Base-by-base conservation (phyloP, 176 grass and related monocot species). In the Sorghum bicolor region DNA sequence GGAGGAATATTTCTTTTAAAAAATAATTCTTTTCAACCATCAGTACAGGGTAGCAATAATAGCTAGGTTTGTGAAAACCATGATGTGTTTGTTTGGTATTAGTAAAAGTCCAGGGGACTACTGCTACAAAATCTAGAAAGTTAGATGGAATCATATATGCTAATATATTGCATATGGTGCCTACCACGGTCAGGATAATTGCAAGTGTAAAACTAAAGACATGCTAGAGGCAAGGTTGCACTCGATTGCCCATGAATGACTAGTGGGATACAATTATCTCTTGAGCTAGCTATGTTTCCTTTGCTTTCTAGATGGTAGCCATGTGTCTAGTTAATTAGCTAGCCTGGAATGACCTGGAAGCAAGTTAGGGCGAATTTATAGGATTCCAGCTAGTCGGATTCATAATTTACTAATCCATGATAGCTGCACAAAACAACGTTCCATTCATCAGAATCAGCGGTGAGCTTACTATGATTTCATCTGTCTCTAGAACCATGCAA, bases 261-360 rank as follows among this genome's bases (percentile, higher is more conserved):
- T 52, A 32, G 36, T 15, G 85, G 53, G 61, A 87, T 76, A 39
- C 74, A 81, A 75, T n/a, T 87, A 64, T 82, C 71, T 45, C 45
- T 17, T 48, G 33, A 34, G 63, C 62, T 63, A 47, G 71, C 43
- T 74, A 74, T 31, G 10, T 31, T 28, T 12, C 60, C 66, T 68
- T 82, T 77, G 61, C 66, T 87, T 82, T 76, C 28, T 82, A 76
- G 72, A 22, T 69, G 62, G 13, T 31, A 69, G 36, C 45, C 40
- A 43, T 85, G 19, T 40, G 64, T 63, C 19, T 55, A 55, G 20
- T 9, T 61, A 25, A 29, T 14, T 73, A 7, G 14, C 10, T 19
- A 81, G 13, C 34, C 32, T 69, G 43, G 71, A 50, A 48, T 44
- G 40, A 44, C 43, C 22, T 45, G 47, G 47, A 69, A 45, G 5